Base-by-base conservation (phyloP, 2,329 filamentous ascomycete genomes). In the Pseudopithomyces maydicus region DNA sequence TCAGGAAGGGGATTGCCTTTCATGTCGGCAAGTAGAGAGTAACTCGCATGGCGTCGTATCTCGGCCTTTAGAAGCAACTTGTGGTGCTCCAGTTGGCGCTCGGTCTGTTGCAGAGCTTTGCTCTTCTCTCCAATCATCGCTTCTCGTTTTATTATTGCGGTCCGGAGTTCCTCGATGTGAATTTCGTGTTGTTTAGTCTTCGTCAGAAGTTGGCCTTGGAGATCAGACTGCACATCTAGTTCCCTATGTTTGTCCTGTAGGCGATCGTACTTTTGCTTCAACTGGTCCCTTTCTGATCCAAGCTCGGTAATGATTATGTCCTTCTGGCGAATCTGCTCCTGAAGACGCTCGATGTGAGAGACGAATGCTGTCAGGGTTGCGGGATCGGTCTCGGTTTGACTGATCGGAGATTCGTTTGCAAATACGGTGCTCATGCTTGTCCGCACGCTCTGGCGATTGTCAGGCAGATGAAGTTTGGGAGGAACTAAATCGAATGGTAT, bases 21-120 rank as follows among this genome's bases (percentile, higher is more conserved):
- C n/a, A 52, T 48, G 44, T 63, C 51, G 14, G 63, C 41, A 32
- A 65, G 57, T n/a, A 70, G 53, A 23, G 65, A 61, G 26, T 66
- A 62, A 15, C 61, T 70, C 5, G 73, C 73, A 57, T 79, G 73
- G 19, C 70, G 73, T 41, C 77, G 68, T 32, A 80, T 72, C 53
- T 80, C 77, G 0, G 71, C 66, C 32, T 79, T 71, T 6, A 80
- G 62, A 2, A 81, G 65, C 1, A 73, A 62, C 43, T 76, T 74
- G 57, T 77, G 74, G 23, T 73, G 70, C 35, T 79, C 77, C 10
- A 78, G 62, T 54, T 80, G 75, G 29, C 66, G 71, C 56, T 76
- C 65, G 1, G 70, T 52, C 7, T 56, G 48, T 20, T 66, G 65
- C 1, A 75, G 54, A 2, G 65, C 60, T 43, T 68, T 69, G 19